Evolutionary conservation across 352 stramenopile species (phyloP), one percentile per base, ranked within the genome.

Genomic region (Phytophthora boehmeriae): DNA sequence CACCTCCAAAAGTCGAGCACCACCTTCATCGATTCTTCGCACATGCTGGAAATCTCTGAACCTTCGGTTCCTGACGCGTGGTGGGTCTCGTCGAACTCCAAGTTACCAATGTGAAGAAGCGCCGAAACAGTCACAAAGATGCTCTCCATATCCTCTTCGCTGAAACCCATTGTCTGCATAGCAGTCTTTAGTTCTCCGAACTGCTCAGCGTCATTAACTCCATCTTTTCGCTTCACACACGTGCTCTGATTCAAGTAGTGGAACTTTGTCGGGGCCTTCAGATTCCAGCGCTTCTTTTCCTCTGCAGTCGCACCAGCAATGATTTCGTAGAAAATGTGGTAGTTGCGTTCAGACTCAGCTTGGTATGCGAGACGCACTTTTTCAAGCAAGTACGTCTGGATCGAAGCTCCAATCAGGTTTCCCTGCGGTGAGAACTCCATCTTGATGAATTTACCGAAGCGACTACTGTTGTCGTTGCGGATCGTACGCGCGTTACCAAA

Each of bases 371-470:
- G 78, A 34, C 97, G 90, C 28, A 98, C 90, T 71, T 98, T 98
- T 66, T 99, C 96, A 10, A 99, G 76, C 35, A 99, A 67, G 70
- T 99, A 99, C 27, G 95, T 98, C 68, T 98, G 89, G 47, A 98
- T 97, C 22, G 86, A 93, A 10, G 94, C 94, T 28, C 96, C 93
- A 44, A 97, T 79, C 0, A 99, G 72, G 14, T 60, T 66, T 20
- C 86, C 83, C 22, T 78, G 60, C 8, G 76, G 48, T 14, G 70
- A 91, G 69, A 99, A 99, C 59, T 97, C 81, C 63, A 99, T 93
- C 73, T 99, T 95, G 78, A 99, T 99, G 53, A 98, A 99, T 71
- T 98, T 98, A 49, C 97, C 97, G 66, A 99, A 99, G 9, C 97
- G 88, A 62, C 68, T 92, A 35, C 89, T 98, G 73, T 99, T 99